These are phyloP conservation scores for Phytophthora crassamura DNA, from an alignment of 352 stramenopile genomes.

Conservation along the genomic window DNA sequence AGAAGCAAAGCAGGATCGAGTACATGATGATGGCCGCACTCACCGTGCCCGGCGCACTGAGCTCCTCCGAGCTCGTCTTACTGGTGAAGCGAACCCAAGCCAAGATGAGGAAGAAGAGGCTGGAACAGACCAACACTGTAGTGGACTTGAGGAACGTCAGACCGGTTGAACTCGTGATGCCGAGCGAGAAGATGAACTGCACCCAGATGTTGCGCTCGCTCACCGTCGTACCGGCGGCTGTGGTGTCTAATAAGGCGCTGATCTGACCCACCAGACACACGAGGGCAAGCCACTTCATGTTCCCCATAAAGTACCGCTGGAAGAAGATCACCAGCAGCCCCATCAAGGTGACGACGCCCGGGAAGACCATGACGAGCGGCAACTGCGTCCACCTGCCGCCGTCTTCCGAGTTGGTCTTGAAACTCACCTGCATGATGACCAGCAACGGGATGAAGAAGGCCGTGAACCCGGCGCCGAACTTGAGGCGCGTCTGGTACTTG, in stretches of 20 bases:
- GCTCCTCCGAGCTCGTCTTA: constrained; percentile 32
- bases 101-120: constrained; percentile 80
- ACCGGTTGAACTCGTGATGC: constrained; percentile 83
- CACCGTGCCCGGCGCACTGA: constrained; percentile 75
- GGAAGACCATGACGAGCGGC: constrained; percentile 84
- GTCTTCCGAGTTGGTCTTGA: constrained; percentile 68
- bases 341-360: constrained; percentile 80
- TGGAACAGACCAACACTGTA: constrained; percentile 59
- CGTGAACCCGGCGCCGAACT: constrained; percentile 78
- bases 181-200: constrained; percentile 87
- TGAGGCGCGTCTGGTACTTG: constrained; percentile 82
- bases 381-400: constrained; percentile 72
- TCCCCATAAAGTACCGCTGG: constrained; percentile 62
- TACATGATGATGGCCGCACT: constrained; percentile 78
- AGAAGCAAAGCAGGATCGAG: constrained; percentile 79
- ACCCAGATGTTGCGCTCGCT: constrained; percentile 88
- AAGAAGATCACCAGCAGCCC: constrained; percentile 74
- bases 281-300: constrained; percentile 55
- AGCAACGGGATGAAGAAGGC: constrained; percentile 86
- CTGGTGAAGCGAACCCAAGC: constrained; percentile 69
- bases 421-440: constrained; percentile 87
- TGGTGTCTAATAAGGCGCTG: constrained; percentile 78
- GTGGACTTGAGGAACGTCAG: constrained; percentile 78
- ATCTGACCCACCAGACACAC: constrained; percentile 81
- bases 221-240: constrained; percentile 71